These are phyloP conservation scores for Talaromyces sp. DNA, from an alignment of 2,329 filamentous ascomycete species.

Conservation along the genomic window DNA sequence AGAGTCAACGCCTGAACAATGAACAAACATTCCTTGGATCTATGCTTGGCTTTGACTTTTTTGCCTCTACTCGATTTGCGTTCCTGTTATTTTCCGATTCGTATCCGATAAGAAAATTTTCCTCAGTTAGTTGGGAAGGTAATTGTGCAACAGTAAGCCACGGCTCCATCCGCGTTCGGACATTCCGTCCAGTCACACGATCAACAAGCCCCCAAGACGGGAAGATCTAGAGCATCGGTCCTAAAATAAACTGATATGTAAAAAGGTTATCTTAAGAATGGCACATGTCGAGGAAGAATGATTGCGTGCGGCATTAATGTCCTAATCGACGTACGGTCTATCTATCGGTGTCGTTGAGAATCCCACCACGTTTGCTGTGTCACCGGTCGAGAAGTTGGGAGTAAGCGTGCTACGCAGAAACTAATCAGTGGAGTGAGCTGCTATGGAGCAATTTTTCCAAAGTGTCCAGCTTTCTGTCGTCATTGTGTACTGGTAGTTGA, in stretches of 20 bases:
- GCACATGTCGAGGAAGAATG: conserved; percentile 1
- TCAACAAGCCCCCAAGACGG: conserved; percentile 13
- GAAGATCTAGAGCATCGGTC: neutral
- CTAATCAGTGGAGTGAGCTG: too few relatives aligned
- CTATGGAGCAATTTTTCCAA: too few relatives aligned
- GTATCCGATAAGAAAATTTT: neutral
- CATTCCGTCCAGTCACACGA: conserved; percentile 17
- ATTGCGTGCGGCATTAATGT: neutral
- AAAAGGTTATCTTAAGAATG: neutral
- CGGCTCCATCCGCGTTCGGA: conserved; percentile 10
- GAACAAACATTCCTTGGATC: neutral
- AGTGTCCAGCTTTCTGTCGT: too few relatives aligned
- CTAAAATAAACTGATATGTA: neutral
- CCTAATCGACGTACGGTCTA: neutral
- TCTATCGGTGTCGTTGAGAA: neutral
- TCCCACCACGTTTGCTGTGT: neutral
- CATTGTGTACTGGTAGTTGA: too few relatives aligned
- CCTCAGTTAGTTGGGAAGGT: neutral
- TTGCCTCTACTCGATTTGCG: neutral
- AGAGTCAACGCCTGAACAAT: neutral
- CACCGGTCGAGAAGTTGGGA: neutral
- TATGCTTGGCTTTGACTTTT: neutral
- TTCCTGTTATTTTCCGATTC: conserved; percentile 5
- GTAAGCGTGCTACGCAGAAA: neutral
- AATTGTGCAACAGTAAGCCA: neutral